phyloP scores from a whole-genome alignment of 2,329 filamentous ascomycete species.

The Cercospora zeae-maydis region DNA sequence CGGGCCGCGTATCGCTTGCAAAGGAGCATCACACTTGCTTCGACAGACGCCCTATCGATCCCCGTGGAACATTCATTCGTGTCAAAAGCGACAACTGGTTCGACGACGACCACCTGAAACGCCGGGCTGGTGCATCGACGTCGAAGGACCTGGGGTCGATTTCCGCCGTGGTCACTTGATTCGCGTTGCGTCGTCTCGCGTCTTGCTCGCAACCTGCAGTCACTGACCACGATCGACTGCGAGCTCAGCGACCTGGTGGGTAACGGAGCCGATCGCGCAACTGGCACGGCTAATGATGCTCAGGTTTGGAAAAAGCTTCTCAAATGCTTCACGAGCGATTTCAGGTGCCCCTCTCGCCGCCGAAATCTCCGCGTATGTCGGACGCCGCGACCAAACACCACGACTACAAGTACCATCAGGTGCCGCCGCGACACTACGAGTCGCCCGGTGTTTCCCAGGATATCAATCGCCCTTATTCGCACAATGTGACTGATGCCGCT shows the following conservation, averaged over 20 bases:
- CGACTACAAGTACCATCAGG: slow-evolving; percentile 45
- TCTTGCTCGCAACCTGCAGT: not conserved
- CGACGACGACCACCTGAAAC: not conserved
- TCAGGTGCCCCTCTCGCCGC: slow-evolving; percentile 49
- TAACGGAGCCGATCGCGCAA: not conserved
- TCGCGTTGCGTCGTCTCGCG: not conserved
- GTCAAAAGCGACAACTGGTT: not conserved
- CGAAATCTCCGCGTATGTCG: slow-evolving; percentile 51
- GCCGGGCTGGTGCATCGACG: not conserved
- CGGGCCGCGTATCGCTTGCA: not conserved
- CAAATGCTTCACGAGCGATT: slow-evolving; percentile 43
- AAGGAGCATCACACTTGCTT: not conserved
- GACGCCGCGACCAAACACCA: slow-evolving; percentile 43
- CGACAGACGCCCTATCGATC: not conserved
- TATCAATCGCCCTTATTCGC: not conserved
- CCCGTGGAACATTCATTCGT: not conserved
- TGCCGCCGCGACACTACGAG: slow-evolving; percentile 18
- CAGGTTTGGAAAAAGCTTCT: slow-evolving; percentile 1
- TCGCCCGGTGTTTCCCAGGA: slow-evolving; percentile 24
- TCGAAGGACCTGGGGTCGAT: not conserved
- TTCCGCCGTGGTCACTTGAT: not conserved
- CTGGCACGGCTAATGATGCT: not conserved
- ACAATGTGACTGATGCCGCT: not conserved
- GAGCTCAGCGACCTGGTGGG: not conserved
- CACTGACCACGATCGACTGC: not conserved